Conservation (phyloP, 371 early-diverging fungal species). For the Mucor indicus region DNA sequence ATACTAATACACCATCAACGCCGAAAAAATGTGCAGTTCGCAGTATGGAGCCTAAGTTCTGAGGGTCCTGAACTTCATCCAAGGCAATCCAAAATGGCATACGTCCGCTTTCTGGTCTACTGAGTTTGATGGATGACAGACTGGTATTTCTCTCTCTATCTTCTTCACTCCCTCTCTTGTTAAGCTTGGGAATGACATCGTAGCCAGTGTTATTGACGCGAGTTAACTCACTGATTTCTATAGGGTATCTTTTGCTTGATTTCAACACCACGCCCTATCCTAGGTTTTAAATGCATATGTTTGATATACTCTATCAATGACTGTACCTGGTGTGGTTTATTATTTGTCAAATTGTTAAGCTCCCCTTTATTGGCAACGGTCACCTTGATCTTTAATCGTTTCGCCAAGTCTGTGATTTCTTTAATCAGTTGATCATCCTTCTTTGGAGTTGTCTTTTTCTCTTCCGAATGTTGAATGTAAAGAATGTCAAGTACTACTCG, state of each 20-base stretch:
- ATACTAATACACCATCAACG: conserved; percentile 59
- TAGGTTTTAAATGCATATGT: neutral
- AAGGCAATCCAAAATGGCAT: conserved; percentile 50
- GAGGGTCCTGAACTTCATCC: conserved; percentile 66
- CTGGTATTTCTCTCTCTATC: neutral
- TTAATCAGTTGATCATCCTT: conserved; percentile 14
- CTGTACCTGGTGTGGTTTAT: conserved; percentile 30
- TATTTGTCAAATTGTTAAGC: conserved; percentile 29
- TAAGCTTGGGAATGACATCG: conserved; percentile 8
- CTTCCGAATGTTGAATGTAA: conserved; percentile 11
- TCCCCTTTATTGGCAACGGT: conserved; percentile 20
- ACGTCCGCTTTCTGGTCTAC: neutral
- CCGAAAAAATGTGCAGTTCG: conserved; percentile 59
- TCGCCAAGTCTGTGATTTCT: conserved; percentile 9
- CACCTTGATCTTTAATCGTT: conserved; percentile 1
- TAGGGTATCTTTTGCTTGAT: conserved; percentile 10
- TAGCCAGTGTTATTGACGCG: neutral
- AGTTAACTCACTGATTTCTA: conserved; percentile 8
- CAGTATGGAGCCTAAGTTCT: conserved; percentile 68
- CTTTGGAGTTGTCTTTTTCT: conserved; percentile 15
- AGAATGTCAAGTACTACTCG: conserved; percentile 8
- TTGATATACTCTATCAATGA: no score
- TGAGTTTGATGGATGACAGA: neutral
- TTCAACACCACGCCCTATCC: conserved; percentile 24
- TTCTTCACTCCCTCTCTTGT: conserved; percentile 11